These are phyloP conservation scores for Hemisphaericaspora subhashii DNA, from an alignment of 1,139 yeast genomes.

Conservation along the genomic window DNA sequence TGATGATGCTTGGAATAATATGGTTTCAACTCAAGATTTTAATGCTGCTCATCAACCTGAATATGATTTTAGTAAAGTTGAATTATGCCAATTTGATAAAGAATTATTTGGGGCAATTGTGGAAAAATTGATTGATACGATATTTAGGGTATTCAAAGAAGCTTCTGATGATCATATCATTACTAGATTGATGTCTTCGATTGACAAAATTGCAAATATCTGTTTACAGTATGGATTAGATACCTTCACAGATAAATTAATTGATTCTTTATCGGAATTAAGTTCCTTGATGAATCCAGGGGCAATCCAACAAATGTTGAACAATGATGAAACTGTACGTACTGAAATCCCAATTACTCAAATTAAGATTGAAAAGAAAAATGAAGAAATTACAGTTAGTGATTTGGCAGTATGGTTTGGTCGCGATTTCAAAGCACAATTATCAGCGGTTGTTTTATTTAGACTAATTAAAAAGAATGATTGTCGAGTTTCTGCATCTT, in stretches of 20 bases:
- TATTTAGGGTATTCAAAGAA: conserved; percentile 75
- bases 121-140: conserved; percentile 62
- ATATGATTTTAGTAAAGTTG: conserved; percentile 20
- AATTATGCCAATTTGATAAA: conserved; percentile 57
- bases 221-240: conserved; percentile 64
- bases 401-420: conserved; percentile 85
- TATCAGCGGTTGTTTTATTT: conserved; percentile 83
- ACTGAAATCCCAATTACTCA: conserved; percentile 52
- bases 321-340: conserved; percentile 32
- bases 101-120: conserved; percentile 66
- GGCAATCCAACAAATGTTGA: conserved; percentile 14
- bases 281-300: conserved; percentile 50
- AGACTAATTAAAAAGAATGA: conserved; percentile 66
- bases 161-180: conserved; percentile 91
- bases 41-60: conserved; percentile 12
- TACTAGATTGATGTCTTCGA: conserved; percentile 80
- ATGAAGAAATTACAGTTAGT: conserved; percentile 69
- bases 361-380: conserved; percentile 48
- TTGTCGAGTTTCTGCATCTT: conserved; percentile 48
- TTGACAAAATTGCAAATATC: conserved; percentile 80
- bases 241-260: conserved; percentile 62
- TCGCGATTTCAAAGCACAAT: conserved; percentile 85
- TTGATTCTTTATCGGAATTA: conserved; percentile 60
- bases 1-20: conserved; percentile 89
- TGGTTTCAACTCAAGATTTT: conserved; percentile 54